Conservation (phyloP, 345 rosid genomes). For the Brassica carinata region DNA sequence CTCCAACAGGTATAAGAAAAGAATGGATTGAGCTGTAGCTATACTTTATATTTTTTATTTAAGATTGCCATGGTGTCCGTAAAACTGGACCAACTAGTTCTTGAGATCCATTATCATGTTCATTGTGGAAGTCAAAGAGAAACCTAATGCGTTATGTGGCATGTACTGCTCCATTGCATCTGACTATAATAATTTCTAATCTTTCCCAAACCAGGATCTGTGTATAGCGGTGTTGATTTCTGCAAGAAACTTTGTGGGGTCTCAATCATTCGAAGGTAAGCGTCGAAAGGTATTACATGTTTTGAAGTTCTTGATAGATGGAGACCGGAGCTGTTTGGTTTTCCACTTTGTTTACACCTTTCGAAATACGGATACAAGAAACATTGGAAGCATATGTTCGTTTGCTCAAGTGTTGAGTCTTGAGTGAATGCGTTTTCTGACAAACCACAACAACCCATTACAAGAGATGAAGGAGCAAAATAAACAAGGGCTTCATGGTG, state of each 20-base stretch:
- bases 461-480: no score
- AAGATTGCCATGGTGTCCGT: conserved; percentile 14
- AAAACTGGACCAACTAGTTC: conserved; percentile 6
- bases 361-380: no score
- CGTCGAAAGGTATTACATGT: conserved; percentile 42
- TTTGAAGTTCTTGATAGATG: conserved; percentile 9
- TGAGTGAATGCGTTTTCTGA: no score
- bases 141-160: conserved; percentile 6
- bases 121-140: background rate
- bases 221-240: conserved; percentile 94
- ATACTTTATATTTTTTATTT: background rate
- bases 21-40: conserved; percentile 13
- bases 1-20: conserved; percentile 78
- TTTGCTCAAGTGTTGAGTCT: no score
- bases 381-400: no score
- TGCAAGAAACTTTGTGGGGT: conserved; percentile 99
- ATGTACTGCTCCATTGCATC: background rate
- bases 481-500: no score
- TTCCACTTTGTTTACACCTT: conserved; percentile 1
- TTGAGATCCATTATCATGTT: background rate
- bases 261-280: conserved; percentile 95
- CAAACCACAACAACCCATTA: no score
- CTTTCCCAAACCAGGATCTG: conserved; percentile 60
- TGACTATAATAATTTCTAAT: conserved; percentile 1
- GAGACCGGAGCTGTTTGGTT: background rate